Percentiles rank a stretch among this genome's conserved stretches.
Evolutionary conservation across 345 rosid species (phyloP).

Genomic region (Ailanthus altissimus): DNA sequence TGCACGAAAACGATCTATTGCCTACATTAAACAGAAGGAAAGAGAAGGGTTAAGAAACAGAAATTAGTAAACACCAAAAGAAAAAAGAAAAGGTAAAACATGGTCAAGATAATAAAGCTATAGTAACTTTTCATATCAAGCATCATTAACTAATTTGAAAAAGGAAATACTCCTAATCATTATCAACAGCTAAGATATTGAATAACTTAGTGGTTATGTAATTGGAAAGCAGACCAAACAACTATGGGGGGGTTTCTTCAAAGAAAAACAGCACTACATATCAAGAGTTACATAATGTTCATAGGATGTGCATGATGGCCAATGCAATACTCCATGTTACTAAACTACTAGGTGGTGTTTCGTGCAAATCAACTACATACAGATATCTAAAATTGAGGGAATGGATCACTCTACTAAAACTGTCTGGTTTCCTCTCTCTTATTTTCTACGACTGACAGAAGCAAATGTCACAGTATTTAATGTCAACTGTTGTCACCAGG

Average conservation of each 20-base stretch:
- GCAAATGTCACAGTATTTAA: not conserved
- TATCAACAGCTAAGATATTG: not conserved
- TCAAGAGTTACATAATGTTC: not conserved
- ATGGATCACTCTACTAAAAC: not conserved
- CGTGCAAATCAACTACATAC: not conserved
- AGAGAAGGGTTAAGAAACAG: conserved; percentile 13
- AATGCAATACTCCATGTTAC: not conserved
- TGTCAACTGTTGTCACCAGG: not conserved
- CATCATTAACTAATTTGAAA: not conserved
- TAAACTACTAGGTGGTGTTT: not conserved
- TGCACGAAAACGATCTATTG: conserved; percentile 82
- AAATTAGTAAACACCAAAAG: conserved; percentile 17
- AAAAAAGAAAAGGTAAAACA: not conserved
- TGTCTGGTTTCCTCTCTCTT: not conserved
- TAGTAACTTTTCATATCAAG: not conserved
- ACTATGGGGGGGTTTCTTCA: not conserved
- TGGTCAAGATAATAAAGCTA: not conserved
- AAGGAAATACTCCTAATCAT: not conserved
- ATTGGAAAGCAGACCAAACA: not conserved
- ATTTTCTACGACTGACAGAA: not conserved
- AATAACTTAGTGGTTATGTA: not conserved
- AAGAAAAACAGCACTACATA: not conserved
- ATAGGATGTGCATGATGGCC: not conserved
- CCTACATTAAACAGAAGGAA: conserved; percentile 43
- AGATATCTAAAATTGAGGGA: not conserved